These are phyloP conservation scores for Hymenoscyphus infarciens DNA, from an alignment of 2,329 filamentous ascomycete species.

Conservation along the genomic window DNA sequence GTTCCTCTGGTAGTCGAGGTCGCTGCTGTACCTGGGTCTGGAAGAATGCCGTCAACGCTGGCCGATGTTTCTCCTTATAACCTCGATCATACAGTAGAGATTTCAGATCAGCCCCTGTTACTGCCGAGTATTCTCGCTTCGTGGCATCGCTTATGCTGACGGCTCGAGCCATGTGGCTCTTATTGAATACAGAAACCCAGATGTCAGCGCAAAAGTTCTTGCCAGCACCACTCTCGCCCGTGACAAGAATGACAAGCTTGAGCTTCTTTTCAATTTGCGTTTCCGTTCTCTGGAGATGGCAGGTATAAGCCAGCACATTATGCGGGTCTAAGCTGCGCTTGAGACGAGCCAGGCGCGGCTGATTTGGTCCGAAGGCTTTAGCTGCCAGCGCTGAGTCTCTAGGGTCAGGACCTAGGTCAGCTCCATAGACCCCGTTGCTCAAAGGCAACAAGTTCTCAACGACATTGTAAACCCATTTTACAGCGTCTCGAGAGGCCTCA, in stretches of 20 bases:
- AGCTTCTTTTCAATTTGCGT: conserved; percentile 39
- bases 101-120: conserved; percentile 44
- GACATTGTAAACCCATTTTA: conserved; percentile 56
- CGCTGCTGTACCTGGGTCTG: conserved; percentile 41
- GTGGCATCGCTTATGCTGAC: conserved; percentile 55
- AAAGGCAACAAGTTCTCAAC: conserved; percentile 45
- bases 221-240: conserved; percentile 50
- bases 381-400: conserved; percentile 49
- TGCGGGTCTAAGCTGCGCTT: conserved; percentile 48
- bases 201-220: conserved; percentile 57
- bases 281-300: conserved; percentile 44
- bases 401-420: conserved; percentile 61
- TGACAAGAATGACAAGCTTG: conserved; percentile 44
- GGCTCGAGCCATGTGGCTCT: conserved; percentile 38
- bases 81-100: conserved; percentile 50
- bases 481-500: conserved; percentile 36
- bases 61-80: conserved; percentile 60
- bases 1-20: conserved; percentile 43
- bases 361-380: conserved; percentile 56
- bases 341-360: conserved; percentile 45
- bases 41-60: conserved; percentile 50
- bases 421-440: conserved; percentile 52
- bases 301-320: conserved; percentile 52
- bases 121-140: conserved; percentile 54
- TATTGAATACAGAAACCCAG: conserved; percentile 46